phyloP scores from a whole-genome alignment of 2,329 filamentous ascomycete species.

The Dryadomyces quercivorus region DNA sequence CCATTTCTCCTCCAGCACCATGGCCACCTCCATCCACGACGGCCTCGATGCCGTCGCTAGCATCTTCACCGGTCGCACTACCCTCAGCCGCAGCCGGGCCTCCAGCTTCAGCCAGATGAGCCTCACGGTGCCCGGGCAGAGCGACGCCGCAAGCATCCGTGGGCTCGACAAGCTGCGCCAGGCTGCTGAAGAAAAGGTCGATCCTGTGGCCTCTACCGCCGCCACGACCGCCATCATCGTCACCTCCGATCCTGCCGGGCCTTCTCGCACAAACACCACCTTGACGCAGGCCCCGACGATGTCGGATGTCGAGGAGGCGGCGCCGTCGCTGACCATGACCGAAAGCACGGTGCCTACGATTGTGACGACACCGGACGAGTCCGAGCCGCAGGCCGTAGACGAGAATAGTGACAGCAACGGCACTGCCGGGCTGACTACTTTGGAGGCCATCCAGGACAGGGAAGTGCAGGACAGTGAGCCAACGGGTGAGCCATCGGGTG shows the following conservation, averaged over 20 bases:
- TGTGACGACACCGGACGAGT: background rate
- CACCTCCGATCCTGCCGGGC: background rate
- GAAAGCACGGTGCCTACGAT: background rate
- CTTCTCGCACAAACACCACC: background rate
- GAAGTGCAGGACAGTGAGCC: background rate
- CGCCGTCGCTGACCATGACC: background rate
- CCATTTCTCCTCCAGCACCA: conserved; percentile 27
- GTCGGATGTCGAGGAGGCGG: background rate
- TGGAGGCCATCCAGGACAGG: background rate
- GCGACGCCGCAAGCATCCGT: background rate
- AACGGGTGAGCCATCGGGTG: too few relatives aligned
- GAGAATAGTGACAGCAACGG: background rate
- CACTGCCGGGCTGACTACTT: conserved; percentile 5
- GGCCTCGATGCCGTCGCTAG: conserved; percentile 19
- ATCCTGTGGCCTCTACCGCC: background rate
- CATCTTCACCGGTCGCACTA: conserved; percentile 1
- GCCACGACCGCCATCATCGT: background rate
- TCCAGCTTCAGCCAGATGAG: conserved; percentile 22
- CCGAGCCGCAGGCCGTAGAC: background rate
- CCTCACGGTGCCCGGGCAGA: background rate
- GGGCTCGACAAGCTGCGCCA: background rate
- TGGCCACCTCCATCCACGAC: conserved; percentile 25
- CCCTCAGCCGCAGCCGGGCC: conserved; percentile 24
- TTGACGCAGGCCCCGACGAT: too few relatives aligned
- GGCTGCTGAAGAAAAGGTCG: background rate